A percentile compares a stretch with the other conserved stretches of the same genome.
Evolutionary conservation across 2,329 filamentous ascomycete genomes (phyloP).

Genomic region (Spiromastix sp.): DNA sequence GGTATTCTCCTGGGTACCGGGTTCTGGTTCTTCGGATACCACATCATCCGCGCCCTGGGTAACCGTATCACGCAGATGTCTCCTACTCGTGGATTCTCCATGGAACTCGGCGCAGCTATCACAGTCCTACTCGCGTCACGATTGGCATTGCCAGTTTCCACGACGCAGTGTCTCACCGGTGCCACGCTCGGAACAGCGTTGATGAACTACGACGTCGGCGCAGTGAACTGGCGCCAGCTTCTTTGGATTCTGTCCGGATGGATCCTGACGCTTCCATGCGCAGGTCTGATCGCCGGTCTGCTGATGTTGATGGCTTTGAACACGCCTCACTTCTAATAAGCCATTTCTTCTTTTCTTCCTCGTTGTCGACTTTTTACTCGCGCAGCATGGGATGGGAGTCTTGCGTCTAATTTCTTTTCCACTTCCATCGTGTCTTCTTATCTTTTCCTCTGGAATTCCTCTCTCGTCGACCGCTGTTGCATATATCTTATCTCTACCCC

Average conservation of each 20-base stretch:
- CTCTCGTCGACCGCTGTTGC: too few species aligned
- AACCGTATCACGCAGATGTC: constrained; percentile 33
- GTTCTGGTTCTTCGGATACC: constrained; percentile 32
- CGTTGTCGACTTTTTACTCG: neutral
- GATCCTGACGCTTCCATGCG: constrained; percentile 34
- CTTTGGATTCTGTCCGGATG: constrained; percentile 35
- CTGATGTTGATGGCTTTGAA: constrained; percentile 34
- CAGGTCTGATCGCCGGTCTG: constrained; percentile 31
- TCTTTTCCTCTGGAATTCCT: neutral
- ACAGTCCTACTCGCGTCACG: constrained; percentile 26
- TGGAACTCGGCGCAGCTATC: constrained; percentile 33
- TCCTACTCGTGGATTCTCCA: constrained; percentile 26
- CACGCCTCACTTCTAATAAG: constrained; percentile 25
- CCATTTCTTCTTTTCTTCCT: neutral
- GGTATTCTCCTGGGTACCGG: constrained; percentile 30
- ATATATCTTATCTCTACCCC: too few species aligned
- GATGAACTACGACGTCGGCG: constrained; percentile 27
- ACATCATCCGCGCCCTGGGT: constrained; percentile 31
- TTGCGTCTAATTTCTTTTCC: neutral
- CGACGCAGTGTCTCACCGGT: constrained; percentile 28
- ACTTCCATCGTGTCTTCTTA: neutral
- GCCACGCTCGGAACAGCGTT: constrained; percentile 26
- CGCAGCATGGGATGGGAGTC: neutral
- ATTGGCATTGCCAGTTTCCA: constrained; percentile 26
- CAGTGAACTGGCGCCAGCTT: constrained; percentile 36